Evolutionary conservation across 768 basidiomycete species (phyloP).

Genomic region (Suillus americanus): DNA sequence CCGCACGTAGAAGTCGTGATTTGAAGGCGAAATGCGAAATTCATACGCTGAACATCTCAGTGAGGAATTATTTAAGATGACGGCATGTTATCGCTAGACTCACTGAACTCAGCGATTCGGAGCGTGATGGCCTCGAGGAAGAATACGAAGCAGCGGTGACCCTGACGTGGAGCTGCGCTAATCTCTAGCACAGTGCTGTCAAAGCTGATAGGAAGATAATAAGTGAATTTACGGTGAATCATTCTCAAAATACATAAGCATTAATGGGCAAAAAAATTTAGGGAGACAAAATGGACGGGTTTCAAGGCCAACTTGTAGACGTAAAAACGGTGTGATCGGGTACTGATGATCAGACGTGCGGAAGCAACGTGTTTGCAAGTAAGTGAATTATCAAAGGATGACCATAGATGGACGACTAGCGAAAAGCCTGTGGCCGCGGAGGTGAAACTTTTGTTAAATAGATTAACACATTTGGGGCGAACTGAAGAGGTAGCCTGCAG

Average conservation of each 20-base stretch:
- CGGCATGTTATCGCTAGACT: slow-evolving; percentile 29
- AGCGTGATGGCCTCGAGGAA: slow-evolving; percentile 37
- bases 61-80: slow-evolving; percentile 29
- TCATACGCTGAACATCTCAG: slow-evolving; percentile 34
- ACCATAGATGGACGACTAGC: background rate
- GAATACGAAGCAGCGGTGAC: slow-evolving; percentile 27
- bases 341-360: slow-evolving; percentile 30
- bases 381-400: slow-evolving; percentile 27
- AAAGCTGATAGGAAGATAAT: slow-evolving; percentile 5
- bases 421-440: slow-evolving; percentile 1
- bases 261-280: slow-evolving; percentile 28
- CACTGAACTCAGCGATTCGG: slow-evolving; percentile 34
- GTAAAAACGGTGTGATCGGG: slow-evolving; percentile 34
- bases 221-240: slow-evolving; percentile 26
- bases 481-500: background rate
- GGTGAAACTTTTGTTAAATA: slow-evolving; percentile 2
- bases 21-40: slow-evolving; percentile 32
- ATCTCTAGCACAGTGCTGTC: background rate
- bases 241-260: slow-evolving; percentile 38
- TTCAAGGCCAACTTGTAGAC: slow-evolving; percentile 17
- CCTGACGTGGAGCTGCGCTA: slow-evolving; percentile 17
- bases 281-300: slow-evolving; percentile 19
- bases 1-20: slow-evolving; percentile 28
- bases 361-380: slow-evolving; percentile 35
- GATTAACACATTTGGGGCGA: background rate